phyloP scores from a whole-genome alignment of 257 asterid species.

The Lantana camara region DNA sequence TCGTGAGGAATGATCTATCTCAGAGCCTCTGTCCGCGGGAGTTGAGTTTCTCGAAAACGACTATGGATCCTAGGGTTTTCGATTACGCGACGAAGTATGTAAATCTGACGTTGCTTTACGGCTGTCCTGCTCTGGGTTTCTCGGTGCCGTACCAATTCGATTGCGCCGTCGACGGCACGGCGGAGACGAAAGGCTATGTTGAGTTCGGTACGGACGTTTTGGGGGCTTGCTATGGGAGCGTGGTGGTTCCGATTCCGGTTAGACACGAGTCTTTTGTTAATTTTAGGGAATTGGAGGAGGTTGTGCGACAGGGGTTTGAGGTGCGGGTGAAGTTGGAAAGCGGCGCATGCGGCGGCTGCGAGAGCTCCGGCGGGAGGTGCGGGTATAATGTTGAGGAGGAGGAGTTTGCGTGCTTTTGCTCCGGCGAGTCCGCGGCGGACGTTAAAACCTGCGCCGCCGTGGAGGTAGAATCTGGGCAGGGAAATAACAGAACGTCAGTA shows the following conservation, averaged over 20 bases:
- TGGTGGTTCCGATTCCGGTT: slow-evolving; percentile 55
- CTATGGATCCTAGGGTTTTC: slow-evolving; percentile 42
- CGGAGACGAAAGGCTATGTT: slow-evolving; percentile 31
- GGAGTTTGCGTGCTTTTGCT: slow-evolving; percentile 51
- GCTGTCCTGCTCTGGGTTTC: slow-evolving; percentile 40
- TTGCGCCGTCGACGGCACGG: slow-evolving; percentile 45
- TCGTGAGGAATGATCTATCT: slow-evolving; percentile 43
- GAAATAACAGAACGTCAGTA: neutral
- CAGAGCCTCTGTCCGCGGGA: slow-evolving; percentile 43
- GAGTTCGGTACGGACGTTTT: slow-evolving; percentile 37
- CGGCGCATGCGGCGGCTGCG: slow-evolving; percentile 41
- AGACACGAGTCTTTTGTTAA: slow-evolving; percentile 20
- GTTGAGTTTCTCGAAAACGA: slow-evolving; percentile 34
- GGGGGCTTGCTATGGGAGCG: slow-evolving; percentile 45
- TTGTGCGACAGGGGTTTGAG: slow-evolving; percentile 49
- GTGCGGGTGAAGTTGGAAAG: slow-evolving; percentile 41
- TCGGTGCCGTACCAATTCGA: slow-evolving; percentile 35
- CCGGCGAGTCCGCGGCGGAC: slow-evolving; percentile 30
- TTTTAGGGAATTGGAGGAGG: slow-evolving; percentile 13
- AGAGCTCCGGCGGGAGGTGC: slow-evolving; percentile 55
- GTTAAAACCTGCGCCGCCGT: slow-evolving; percentile 15
- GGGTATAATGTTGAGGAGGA: slow-evolving; percentile 35
- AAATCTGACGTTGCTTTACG: slow-evolving; percentile 50
- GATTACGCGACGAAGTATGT: slow-evolving; percentile 40
- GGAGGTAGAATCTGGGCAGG: slow-evolving; percentile 1